Conservation (phyloP, 768 basidiomycete species). For the Boletus subcaerulescens region DNA sequence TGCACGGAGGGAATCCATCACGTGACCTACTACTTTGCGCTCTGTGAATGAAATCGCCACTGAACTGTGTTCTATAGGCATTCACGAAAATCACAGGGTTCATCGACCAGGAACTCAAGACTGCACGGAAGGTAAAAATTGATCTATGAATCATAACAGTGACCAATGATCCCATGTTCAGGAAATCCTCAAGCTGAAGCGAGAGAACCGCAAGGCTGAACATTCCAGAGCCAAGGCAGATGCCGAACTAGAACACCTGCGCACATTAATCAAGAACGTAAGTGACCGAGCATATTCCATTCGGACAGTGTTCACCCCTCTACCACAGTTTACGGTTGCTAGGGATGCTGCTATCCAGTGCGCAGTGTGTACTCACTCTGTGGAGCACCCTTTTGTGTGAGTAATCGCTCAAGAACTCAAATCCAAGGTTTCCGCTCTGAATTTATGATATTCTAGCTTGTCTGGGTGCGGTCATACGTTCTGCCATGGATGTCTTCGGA, state of each 20-base stretch:
- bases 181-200: neutral
- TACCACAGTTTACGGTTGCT: neutral
- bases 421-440: neutral
- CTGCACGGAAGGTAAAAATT: neutral
- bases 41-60: neutral
- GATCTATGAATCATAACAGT: neutral
- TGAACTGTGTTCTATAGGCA: neutral
- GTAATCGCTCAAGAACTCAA: neutral
- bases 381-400: neutral
- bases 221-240: neutral
- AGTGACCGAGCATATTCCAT: neutral
- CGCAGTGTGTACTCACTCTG: neutral
- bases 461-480: neutral
- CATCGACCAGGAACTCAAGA: neutral
- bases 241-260: neutral
- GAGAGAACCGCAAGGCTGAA: neutral
- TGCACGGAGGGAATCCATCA: neutral
- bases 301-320: neutral
- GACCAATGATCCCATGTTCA: neutral
- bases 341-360: neutral
- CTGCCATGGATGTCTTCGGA: neutral
- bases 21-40: neutral
- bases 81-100: neutral
- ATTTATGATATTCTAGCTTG: neutral
- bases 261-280: neutral